phyloP scores from a whole-genome alignment of 2,329 filamentous ascomycete genomes.

The Epichloe sylvatica region DNA sequence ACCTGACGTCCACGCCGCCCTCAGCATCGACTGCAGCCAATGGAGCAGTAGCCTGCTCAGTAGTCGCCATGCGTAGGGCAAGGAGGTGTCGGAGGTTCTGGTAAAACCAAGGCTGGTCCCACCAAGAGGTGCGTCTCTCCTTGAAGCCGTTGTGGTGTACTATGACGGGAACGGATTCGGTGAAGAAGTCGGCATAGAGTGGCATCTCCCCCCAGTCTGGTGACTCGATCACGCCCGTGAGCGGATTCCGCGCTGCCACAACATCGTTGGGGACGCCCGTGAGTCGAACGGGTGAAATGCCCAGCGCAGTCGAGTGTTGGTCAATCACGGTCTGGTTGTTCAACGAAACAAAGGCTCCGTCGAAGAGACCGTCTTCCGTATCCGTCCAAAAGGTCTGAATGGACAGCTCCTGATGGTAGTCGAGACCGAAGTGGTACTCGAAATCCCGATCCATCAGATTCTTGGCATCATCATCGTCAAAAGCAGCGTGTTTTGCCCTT shows the following conservation, averaged over 20 bases:
- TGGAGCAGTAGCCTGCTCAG: not conserved
- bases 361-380: constrained; percentile 6
- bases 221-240: constrained; percentile 1
- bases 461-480: not conserved
- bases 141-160: constrained; percentile 16
- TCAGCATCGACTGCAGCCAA: not conserved
- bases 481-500: not conserved
- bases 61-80: not conserved
- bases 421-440: constrained; percentile 15
- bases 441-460: constrained; percentile 7
- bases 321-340: constrained; percentile 10
- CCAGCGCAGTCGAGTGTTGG: constrained; percentile 7
- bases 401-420: constrained; percentile 14
- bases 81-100: constrained; percentile 10
- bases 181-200: constrained; percentile 11
- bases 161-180: constrained; percentile 10
- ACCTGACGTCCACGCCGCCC: not conserved
- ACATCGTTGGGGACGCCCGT: constrained; percentile 11
- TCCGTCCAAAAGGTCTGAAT: constrained; percentile 11
- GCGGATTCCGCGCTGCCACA: constrained; percentile 4
- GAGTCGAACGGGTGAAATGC: constrained; percentile 9
- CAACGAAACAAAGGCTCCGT: constrained; percentile 12
- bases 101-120: constrained; percentile 14
- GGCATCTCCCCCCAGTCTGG: constrained; percentile 10
- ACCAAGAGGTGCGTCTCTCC: constrained; percentile 11